Evolutionary conservation across 257 asterid species (phyloP).

Genomic region (Nicotiana paniculata): DNA sequence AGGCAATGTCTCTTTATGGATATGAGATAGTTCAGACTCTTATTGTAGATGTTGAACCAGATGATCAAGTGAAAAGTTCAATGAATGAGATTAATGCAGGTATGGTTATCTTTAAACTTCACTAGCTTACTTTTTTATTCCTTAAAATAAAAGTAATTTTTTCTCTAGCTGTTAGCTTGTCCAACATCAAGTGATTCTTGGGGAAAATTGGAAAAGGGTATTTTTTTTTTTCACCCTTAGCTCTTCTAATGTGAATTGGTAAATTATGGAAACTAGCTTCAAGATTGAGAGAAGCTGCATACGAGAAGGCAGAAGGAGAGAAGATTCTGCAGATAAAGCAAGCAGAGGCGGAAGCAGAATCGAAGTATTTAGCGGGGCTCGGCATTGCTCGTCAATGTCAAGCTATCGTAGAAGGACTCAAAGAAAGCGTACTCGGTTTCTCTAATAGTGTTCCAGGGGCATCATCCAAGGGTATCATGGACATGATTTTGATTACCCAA

Average conservation of each 20-base stretch:
- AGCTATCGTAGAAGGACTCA: constrained; percentile 25
- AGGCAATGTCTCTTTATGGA: constrained; percentile 30
- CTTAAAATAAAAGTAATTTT: background rate
- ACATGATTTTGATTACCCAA: constrained; percentile 26
- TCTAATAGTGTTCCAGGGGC: constrained; percentile 19
- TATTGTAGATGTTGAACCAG: constrained; percentile 8
- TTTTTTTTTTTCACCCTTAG: no score
- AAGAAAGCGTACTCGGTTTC: constrained; percentile 21
- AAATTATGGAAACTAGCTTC: constrained; percentile 9
- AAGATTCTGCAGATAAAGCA: constrained; percentile 22
- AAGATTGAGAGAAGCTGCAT: constrained; percentile 21
- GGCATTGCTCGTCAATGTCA: constrained; percentile 29
- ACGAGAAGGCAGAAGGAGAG: constrained; percentile 27
- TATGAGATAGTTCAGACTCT: constrained; percentile 30
- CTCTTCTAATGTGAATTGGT: background rate
- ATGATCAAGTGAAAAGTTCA: constrained; percentile 16
- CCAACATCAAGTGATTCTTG: background rate
- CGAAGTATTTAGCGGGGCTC: constrained; percentile 20
- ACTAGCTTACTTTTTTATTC: background rate
- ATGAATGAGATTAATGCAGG: constrained; percentile 33
- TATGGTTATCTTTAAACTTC: background rate
- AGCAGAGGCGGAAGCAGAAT: constrained; percentile 30
- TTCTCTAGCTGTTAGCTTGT: no score
- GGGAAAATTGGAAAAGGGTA: background rate
- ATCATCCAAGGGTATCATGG: constrained; percentile 23